Evolutionary conservation across 192 early-diverging fungal species (phyloP).

Genomic region (Spizellomyces punctatus): DNA sequence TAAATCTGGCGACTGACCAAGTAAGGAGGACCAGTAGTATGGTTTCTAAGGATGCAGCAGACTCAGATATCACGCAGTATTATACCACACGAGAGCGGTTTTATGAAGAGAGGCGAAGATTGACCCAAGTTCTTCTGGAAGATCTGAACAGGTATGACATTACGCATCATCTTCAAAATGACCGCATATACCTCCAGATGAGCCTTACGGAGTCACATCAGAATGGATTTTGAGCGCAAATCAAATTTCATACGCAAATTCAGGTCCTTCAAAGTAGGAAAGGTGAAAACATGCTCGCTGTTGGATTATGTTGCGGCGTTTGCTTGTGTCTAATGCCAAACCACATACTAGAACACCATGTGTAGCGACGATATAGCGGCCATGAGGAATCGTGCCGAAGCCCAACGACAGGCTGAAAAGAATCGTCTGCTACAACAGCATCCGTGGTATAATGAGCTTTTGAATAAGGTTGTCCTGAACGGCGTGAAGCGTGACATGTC

Average conservation of each 20-base stretch:
- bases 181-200: conserved; percentile 8
- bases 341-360: conserved; percentile 31
- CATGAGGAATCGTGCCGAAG: conserved; percentile 45
- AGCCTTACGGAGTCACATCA: not conserved
- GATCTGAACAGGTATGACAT: conserved; percentile 42
- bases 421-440: conserved; percentile 36
- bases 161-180: not conserved
- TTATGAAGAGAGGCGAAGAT: conserved; percentile 47
- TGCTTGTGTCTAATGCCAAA: not conserved
- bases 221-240: conserved; percentile 52
- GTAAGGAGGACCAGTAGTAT: conserved; percentile 11
- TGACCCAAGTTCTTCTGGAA: conserved; percentile 48
- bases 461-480: conserved; percentile 49
- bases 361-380: conserved; percentile 47
- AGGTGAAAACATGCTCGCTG: conserved; percentile 25
- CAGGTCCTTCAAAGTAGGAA: conserved; percentile 39
- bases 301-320: not conserved
- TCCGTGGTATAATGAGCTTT: conserved; percentile 58
- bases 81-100: conserved; percentile 50
- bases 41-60: not conserved
- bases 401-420: conserved; percentile 27
- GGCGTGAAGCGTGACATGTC: conserved; percentile 35
- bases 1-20: conserved; percentile 39
- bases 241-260: conserved; percentile 42
- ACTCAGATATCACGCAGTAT: conserved; percentile 30